Base-by-base conservation (phyloP, 2,329 filamentous ascomycete genomes). In the Uncinocarpus reesii region DNA sequence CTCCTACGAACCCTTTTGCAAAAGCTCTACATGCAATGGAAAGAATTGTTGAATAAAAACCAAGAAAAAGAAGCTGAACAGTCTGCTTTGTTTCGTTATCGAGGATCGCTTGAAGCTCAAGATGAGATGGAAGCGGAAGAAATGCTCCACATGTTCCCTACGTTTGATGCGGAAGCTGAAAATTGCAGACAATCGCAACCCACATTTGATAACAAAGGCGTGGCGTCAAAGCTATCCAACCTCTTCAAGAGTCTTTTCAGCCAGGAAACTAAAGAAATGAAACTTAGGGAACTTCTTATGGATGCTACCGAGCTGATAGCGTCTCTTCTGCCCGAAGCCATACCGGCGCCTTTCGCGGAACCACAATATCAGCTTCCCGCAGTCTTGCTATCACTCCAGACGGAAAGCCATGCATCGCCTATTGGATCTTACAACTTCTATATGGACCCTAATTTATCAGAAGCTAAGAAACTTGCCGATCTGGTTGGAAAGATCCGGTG, bases 391-490 rank as follows among this genome's bases (percentile, higher is more conserved):
- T 68, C 78, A 0, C 64, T 94, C 1, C 73, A 82, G 49, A 77
- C 83, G 52, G 40, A 45, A 23, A 36, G 62, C 2, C 56, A 54
- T 1, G 56, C 65, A 4, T 66, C 67, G 3, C 59, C 69, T 2
- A 56, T 66, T 0, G 65, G 64, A 26, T 64, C 70, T 20, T 93
- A 90, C 70, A 95, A 95, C 66, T 95, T 98, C 64, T 98, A 98
- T 65, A 81, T 78, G 0, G 83, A 94, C 58, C 65, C 82, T 2
- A 93, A 96, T 58, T 69, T 90, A 10, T 64, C 71, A 1, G 86
- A 96, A 67, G 80, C 81, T 7, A 81, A 83, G 52, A 84, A 80
- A 52, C 73, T 95, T 3, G 79, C 92, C 21, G 67, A 64, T 0
- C 69, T 95, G 7, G 72, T 87, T 8, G 75, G 81, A 57, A 78